Evolutionary conservation across 179 eudicot species (phyloP), one percentile per base, ranked within the genome.

Genomic region (Vitellaria paradoxa): DNA sequence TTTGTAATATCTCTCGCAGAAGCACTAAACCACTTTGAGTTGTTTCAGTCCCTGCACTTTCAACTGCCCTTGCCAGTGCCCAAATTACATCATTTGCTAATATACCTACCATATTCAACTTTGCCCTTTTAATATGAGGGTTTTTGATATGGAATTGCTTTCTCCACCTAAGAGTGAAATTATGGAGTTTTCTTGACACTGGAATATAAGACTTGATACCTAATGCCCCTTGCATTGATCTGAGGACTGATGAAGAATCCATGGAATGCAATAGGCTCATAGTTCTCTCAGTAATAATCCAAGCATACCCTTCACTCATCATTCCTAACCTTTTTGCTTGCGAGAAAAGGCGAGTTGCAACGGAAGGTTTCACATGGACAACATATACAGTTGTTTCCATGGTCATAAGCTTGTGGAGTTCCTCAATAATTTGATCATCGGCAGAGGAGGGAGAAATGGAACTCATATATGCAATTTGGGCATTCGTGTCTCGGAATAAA

Each of bases 151-250:
- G 52, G 30, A 68, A 75, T 2, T 64, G 64, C 37, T 18, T 66
- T 18, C 65, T 59, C 87, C 88, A 85, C 47, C 79, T 62, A 40
- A 3, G 2, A 4, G 77, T 78, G 60, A 85, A 82, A 11, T 75
- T 65, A 3, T 57, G 50, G 46, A 78, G 76, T 65, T 52, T 49
- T 5, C 53, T 21, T 10, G 86, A 75, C 12, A 42, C 21, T 15
- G 82, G 79, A 59, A 83, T 72, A 47, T 63, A 81, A 64, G 81
- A 73, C 74, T 66, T 80, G 15, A 85, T 52, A 60, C 80, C 88
- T 18, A 85, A 20, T 7, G 59, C 82, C 5, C 88, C 88, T 80
- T 85, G 87, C 86, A 86, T 77, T n/a, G 85, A 74, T 45, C 72
- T 73, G 37, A 30, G 37, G 37, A 84, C 42, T 17, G 57, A 70